A percentile compares a stretch with the other conserved stretches of the same genome.
phyloP scores from a whole-genome alignment of 345 rosid species.

The Salix brachista region DNA sequence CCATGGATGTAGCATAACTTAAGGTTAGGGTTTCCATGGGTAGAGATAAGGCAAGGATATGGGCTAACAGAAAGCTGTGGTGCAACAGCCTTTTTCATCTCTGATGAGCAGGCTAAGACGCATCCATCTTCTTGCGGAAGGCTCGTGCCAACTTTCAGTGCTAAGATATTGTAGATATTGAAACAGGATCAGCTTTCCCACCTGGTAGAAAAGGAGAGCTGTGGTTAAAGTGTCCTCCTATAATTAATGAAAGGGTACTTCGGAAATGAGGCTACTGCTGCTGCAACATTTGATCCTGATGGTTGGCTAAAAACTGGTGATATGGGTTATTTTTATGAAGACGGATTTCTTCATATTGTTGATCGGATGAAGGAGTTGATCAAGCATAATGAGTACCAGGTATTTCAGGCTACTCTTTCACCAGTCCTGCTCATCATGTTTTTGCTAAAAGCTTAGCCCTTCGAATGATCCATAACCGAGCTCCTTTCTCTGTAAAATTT shows the following conservation, averaged over 20 bases:
- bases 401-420: not conserved
- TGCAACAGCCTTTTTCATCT: slow-evolving; percentile 27
- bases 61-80: slow-evolving; percentile 60
- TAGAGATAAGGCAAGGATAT: slow-evolving; percentile 56
- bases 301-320: slow-evolving; percentile 71
- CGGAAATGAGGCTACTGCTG: slow-evolving; percentile 46
- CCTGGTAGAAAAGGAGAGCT: slow-evolving; percentile 46
- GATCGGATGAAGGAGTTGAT: slow-evolving; percentile 70
- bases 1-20: too few species aligned
- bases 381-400: slow-evolving; percentile 70
- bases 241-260: slow-evolving; percentile 57
- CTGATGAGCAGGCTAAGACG: slow-evolving; percentile 28
- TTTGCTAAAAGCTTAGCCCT: not conserved
- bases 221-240: slow-evolving; percentile 46
- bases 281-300: slow-evolving; percentile 34
- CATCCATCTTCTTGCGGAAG: slow-evolving; percentile 43
- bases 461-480: not conserved
- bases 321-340: slow-evolving; percentile 51
- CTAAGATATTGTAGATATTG: slow-evolving; percentile 43
- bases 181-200: slow-evolving; percentile 37
- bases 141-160: slow-evolving; percentile 38
- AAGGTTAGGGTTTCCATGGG: slow-evolving; percentile 43
- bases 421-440: not conserved
- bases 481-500: not conserved
- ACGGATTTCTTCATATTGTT: slow-evolving; percentile 49